phyloP scores from a whole-genome alignment of 2,329 filamentous ascomycete species.

The Colletotrichum simmondsii region DNA sequence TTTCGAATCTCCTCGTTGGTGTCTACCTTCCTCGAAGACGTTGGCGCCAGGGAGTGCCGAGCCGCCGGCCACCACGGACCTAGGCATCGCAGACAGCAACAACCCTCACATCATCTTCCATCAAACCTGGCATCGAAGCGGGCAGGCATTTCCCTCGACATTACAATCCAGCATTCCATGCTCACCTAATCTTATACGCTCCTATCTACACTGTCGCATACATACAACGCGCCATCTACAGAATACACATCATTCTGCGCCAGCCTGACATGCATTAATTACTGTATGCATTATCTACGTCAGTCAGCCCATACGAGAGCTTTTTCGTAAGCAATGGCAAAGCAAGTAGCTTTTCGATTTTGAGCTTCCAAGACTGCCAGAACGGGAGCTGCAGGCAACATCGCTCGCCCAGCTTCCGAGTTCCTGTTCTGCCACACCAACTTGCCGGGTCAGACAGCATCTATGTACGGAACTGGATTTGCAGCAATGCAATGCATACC shows the following conservation, averaged over 20 bases:
- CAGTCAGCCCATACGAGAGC: slow-evolving; percentile 1
- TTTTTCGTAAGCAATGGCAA: background rate
- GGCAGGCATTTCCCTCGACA: background rate
- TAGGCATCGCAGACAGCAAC: background rate
- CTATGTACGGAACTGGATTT: slow-evolving; percentile 11
- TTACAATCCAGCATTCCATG: background rate
- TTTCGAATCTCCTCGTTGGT: background rate
- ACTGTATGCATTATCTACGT: slow-evolving; percentile 8
- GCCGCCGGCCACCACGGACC: background rate
- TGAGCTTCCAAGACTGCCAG: background rate
- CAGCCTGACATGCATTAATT: background rate
- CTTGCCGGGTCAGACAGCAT: slow-evolving; percentile 2
- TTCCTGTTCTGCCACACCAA: slow-evolving; percentile 7
- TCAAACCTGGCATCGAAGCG: background rate
- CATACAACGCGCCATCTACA: background rate
- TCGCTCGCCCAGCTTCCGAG: background rate
- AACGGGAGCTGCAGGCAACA: background rate
- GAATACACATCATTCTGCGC: background rate
- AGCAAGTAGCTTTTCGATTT: background rate
- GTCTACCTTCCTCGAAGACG: background rate
- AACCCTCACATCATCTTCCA: slow-evolving; percentile 13
- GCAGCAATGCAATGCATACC: background rate
- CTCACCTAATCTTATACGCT: slow-evolving; percentile 1
- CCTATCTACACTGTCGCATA: slow-evolving; percentile 20
- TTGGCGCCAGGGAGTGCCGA: slow-evolving; percentile 3